Base-by-base conservation (phyloP, 2,329 filamentous ascomycete species). In the Sclerotinia minor region DNA sequence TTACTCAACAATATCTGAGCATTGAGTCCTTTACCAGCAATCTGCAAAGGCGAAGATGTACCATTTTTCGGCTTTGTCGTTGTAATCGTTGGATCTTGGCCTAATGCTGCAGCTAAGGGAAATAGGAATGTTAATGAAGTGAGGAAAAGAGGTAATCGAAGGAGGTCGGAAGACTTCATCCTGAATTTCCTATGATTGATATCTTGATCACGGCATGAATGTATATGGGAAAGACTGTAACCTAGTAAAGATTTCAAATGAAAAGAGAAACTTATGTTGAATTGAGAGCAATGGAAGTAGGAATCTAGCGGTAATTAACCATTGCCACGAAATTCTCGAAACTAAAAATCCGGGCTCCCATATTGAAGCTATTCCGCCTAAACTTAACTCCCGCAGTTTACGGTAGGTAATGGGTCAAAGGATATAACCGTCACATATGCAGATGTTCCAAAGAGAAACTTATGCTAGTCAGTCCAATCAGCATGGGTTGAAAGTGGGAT, bases 1-100 rank as follows among this genome's bases (percentile, higher is more conserved):
- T 77, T 73, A 13, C 85, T 84, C n/a, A 87, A 80, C 3, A 84
- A 78, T 63, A 89, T 85, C 73, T 85, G 83, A 0, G 82, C 79
- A 61, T 77, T 72, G 17, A 77, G 80, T 77, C 70, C 71, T 19
- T 65, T 59, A 6, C 74, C 73, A 29, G 71, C 73, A n/a, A 76
- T 69, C 65, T 72, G 71, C 21, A 77, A 64, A 2, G 72, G 53
- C 1, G 49, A 45, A n/a, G 35, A 52, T 19, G 32, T 60, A 13
- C 59, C 61, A 8, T 68, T 55, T 5, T 47, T 63, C 26, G 82
- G 83, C 24, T 77, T 76, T 67, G 64, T 74, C 73, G 74, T 75
- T 44, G 35, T 69, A 64, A 70, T 52, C 44, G 58, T 61, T 67
- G 58, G 53, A 44, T 41, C 35, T 50, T 67, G 55, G 21, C 55